These are phyloP conservation scores for Phytophthora pistaciae DNA, from an alignment of 352 stramenopile species.

Conservation along the genomic window DNA sequence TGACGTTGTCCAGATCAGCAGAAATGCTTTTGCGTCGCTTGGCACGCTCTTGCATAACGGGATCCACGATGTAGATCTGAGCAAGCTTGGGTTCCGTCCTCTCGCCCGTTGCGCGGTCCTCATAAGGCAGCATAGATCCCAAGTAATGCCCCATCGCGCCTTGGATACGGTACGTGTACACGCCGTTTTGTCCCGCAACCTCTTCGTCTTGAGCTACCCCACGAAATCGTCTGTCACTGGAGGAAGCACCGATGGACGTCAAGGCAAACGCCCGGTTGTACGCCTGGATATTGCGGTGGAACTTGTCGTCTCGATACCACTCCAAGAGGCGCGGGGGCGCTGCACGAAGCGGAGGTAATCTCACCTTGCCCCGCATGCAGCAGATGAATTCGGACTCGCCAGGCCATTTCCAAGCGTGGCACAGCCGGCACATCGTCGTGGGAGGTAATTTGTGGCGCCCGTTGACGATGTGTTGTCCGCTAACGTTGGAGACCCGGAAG, in stretches of 20 bases:
- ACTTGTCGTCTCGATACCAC: not conserved
- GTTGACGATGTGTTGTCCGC: no score
- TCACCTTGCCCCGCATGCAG: not conserved
- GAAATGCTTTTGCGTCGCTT: not conserved
- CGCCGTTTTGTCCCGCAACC: not conserved
- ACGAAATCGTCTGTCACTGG: not conserved
- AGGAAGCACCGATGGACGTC: slow-evolving; percentile 1
- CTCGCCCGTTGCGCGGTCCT: not conserved
- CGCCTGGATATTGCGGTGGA: not conserved
- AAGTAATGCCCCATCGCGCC: not conserved
- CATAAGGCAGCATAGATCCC: not conserved
- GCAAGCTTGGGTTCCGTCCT: slow-evolving; percentile 9
- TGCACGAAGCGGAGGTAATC: not conserved
- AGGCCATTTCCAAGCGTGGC: not conserved
- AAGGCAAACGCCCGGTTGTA: slow-evolving; percentile 12
- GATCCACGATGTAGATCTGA: slow-evolving; percentile 23
- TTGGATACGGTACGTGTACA: slow-evolving; percentile 1
- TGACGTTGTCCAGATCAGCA: not conserved
- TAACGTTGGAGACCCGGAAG: no score
- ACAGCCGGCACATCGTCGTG: not conserved
- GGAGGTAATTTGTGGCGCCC: not conserved
- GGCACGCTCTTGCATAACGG: slow-evolving; percentile 1
- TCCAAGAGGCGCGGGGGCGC: not conserved
- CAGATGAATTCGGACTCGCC: not conserved
- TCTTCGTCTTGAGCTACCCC: not conserved